Evolutionary conservation across 371 early-diverging fungal species (phyloP), one percentile per base, ranked within the genome.

Genomic region (Syncephalastrum monosporum): DNA sequence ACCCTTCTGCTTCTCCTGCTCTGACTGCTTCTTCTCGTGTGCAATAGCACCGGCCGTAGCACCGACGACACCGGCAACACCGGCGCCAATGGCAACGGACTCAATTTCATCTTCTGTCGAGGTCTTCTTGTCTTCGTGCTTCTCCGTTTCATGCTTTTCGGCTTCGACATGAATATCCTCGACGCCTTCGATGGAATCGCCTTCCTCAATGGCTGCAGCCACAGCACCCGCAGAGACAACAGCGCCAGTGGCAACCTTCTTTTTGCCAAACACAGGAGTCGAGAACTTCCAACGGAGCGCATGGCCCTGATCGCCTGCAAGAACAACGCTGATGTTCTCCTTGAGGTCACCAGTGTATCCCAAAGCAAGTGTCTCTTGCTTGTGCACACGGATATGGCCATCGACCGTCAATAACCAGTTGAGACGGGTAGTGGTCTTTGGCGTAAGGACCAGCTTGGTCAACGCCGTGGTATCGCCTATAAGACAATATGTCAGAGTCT

Each of bases 381-480:
- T 61, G 33, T 74, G 68, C 23, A 67, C 60, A 24, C 72, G 67
- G 46, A 77, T 74, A 14, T 59, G 57, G n/a, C 68, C 68, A 16
- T 77, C 77, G 8, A 60, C 53, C 6, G 65, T 74, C 50, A 77
- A 64, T 45, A 61, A 60, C 77, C 77, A 77, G 23, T 72, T 69
- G 27, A 72, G 68, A 25, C 62, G 66, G 47, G 63, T 64, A 4
- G 59, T 59, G 55, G 46, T 66, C 67, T 47, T 70, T 60, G 52
- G 53, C 12, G 2, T 59, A 42, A 62, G 64, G 10, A 69, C 51
- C 42, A 72, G 48, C 33, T 53, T 57, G 12, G 68, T 55, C 12
- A 50, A 53, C 23, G 59, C 25, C 25, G 48, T 53, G 45, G 70
- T 55, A 33, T 55, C 57, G 23, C 64, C 74, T 72, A 53, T 16